Base-by-base conservation (phyloP, 1,139 yeast species). In the Pichia sp. region DNA sequence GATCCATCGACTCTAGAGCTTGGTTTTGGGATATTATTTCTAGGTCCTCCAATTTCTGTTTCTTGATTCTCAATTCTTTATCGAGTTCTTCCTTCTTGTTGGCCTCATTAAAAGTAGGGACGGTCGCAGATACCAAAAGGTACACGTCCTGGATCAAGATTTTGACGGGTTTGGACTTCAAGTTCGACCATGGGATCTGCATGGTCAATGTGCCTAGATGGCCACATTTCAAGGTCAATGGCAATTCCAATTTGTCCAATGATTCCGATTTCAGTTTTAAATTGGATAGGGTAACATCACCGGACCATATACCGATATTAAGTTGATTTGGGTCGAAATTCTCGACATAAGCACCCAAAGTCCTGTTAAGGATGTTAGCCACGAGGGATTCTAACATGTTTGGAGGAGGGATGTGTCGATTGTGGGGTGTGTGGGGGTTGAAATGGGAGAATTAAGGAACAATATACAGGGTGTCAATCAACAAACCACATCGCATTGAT, bases 291-390 rank as follows among this genome's bases (percentile, higher is more conserved):
- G 88, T 89, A 40, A 91, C 99, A 72, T 93, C 98, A 28, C 99
- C 99, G 59, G 93, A 82, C 96, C 99, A 91, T 37, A 94, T 91
- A 3, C 98, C 99, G 48, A 93, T 91, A 59, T 93, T 90, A 61
- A 93, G 71, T 62, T 91, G 97, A 56, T 87, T 87, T 14, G 97
- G 91, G 67, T 94, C 99, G 63, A 93, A 93, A 66, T 93, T 86
- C 68, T 94, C 96, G 45, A 94, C 93, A 69, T 93, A 86, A 17
- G 84, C 73, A 4, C 88, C 87, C 55, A 79, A 62, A 51, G 79
- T 72, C 52, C 81, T 60, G 58, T 79, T 79, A 49, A 79, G 67
- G 24, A 79, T 66, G 47, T 71, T 76, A 27, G 84, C 83, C 27
- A 77, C 83, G 30, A 79, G 61, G 14, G 82, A 76, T 60, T 79